Percentiles rank a stretch among this genome's conserved stretches.
Conservation (phyloP, 2,329 filamentous ascomycete genomes). For the Ceratocystis albifundus region DNA sequence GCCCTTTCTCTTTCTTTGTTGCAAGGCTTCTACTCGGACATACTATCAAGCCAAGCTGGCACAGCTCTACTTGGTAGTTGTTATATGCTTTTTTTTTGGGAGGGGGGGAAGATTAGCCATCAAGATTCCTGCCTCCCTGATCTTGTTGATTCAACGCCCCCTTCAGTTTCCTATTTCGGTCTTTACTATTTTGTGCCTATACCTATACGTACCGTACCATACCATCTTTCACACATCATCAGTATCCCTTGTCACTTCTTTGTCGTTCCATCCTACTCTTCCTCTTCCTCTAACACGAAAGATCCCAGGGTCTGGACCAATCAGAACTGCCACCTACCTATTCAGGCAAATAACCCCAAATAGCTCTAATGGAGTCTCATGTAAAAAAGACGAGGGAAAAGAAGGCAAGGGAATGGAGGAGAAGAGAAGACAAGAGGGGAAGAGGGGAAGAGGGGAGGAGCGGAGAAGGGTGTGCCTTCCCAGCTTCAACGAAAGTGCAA, state of each 20-base stretch:
- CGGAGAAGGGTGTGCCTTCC: not conserved
- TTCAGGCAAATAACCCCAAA: slow-evolving; percentile 1
- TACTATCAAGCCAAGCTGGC: not conserved
- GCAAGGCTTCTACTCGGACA: not conserved
- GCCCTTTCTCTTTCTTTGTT: not conserved
- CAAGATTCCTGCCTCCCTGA: not conserved
- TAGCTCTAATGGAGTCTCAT: not conserved
- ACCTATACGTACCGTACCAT: too few species aligned
- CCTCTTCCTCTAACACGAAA: slow-evolving; percentile 9
- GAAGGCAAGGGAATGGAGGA: not conserved
- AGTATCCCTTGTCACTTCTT: not conserved
- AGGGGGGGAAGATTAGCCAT: too few species aligned
- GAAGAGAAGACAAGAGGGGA: not conserved
- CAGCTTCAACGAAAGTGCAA: not conserved
- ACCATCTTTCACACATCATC: not conserved
- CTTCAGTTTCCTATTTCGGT: slow-evolving; percentile 5
- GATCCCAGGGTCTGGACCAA: not conserved
- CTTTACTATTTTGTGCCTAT: not conserved
- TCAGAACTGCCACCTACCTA: not conserved
- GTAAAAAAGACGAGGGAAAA: not conserved
- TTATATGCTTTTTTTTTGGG: not conserved
- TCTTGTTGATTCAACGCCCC: not conserved
- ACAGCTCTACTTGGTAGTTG: not conserved
- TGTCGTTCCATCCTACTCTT: slow-evolving; percentile 6
- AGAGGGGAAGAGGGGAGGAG: not conserved